phyloP scores from a whole-genome alignment of 441 rosid species.

The Gossypium lobatum region DNA sequence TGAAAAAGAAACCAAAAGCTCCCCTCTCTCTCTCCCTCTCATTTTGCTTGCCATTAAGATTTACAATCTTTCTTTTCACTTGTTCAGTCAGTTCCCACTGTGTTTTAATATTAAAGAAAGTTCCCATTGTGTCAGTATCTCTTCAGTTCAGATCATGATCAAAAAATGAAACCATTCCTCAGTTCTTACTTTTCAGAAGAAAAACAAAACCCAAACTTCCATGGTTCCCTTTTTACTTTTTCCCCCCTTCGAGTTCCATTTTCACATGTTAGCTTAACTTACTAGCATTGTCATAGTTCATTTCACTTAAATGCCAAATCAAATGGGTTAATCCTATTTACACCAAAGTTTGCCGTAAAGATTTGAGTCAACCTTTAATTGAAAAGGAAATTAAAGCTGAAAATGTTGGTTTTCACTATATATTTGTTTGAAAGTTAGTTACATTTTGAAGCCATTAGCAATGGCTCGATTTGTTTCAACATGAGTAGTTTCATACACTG shows the following conservation, averaged over 20 bases:
- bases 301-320: no score
- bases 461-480: slow-evolving; percentile 34
- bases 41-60: slow-evolving; percentile 53
- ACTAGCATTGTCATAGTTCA: no score
- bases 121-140: slow-evolving; percentile 24
- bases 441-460: slow-evolving; percentile 43
- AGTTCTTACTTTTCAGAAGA: no score
- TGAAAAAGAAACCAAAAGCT: slow-evolving; percentile 54
- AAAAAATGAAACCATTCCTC: not conserved
- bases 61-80: slow-evolving; percentile 27
- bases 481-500: slow-evolving; percentile 63
- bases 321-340: no score
- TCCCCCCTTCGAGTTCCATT: no score
- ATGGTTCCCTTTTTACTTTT: not conserved
- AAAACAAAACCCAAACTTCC: slow-evolving; percentile 7
- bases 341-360: no score
- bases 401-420: no score
- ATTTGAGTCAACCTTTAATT: no score
- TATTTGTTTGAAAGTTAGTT: slow-evolving; percentile 3
- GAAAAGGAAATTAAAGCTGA: no score
- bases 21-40: not conserved
- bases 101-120: no score
- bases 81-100: slow-evolving; percentile 12
- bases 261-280: no score
- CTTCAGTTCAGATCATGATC: slow-evolving; percentile 16